Evolutionary conservation across 805 yeast genomes (phyloP), one percentile per base, ranked within the genome.

Genomic region (Saccharomyces eubayanus): DNA sequence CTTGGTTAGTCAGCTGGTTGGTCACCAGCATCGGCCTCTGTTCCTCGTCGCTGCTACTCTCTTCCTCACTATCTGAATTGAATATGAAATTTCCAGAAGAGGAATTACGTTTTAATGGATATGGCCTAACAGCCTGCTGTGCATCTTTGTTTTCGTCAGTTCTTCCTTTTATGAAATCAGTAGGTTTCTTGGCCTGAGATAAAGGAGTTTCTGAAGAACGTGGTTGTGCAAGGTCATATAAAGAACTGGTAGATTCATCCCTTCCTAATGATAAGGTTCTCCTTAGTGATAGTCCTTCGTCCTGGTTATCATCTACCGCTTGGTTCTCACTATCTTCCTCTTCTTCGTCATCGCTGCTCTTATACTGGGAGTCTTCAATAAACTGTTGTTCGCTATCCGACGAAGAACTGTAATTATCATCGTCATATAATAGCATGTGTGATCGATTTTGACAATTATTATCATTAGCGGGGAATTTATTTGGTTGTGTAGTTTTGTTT

Each of bases 201-300:
- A 57, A 47, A 29, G 52, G 47, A 6, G 50, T 49, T 6, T 57
- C 28, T 21, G 53, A 51, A 5, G 60, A 52, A 24, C 55, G 53
- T 8, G 51, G 52, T 43, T 47, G 53, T 16, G 57, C 48, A n/a
- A 69, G 40, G 46, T 64, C 64, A 36, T 55, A 64, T 28, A 67
- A 55, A 2, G 71, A 68, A 46, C 55, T 57, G 9, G 63, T 52
- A 27, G 55, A 51, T 8, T 57, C 57, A 31, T 61, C 54, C 45
- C 57, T 63, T 3, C 71, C 72, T n/a, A 66, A 46, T 1, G 72
- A 67, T 3, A 59, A 55, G 1, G 68, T 60, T 58, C 72, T 57
- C 47, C 57, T 62, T 47, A 68, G 49, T 9, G 52, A 50, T 14
- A 60, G 51, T 20, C 56, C 58, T 31, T 55, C 57, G 21, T 56